Evolutionary conservation across 2,329 filamentous ascomycete species (phyloP), one percentile per base, ranked within the genome.

Genomic region (Shiraia sp.): DNA sequence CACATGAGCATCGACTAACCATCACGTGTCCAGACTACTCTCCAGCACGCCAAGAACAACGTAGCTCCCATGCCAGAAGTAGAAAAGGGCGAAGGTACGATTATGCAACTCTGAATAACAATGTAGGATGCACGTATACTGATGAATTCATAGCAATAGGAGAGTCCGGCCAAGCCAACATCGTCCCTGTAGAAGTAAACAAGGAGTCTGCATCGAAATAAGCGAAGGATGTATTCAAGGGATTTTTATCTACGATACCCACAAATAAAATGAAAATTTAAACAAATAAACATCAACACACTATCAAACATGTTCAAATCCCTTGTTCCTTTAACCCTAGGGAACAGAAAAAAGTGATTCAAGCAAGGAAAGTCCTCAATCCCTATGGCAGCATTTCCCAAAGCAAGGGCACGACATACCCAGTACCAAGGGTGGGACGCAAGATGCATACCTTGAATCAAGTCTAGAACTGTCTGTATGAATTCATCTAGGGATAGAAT

Each of bases 11-110:
- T n/a, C 1, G 14, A 12, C 17, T 9, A 14, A 32, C 33, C n/a
- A 25, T 2, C 12, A 26, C 42, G 1, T 9, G 7, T 24, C 4
- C 42, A 65, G 58, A 36, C 48, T 23, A 57, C 60, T 29, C 59
- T 71, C 40, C 54, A 70, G 48, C 66, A 68, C 56, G 53, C 66
- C 33, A 57, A 68, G 50, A 61, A 60, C 53, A 71, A 72, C 48
- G 65, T 69, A 35, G 69, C 69, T 9, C 59, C 69, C 39, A 52
- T 64, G 37, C 70, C 70, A 28, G 61, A 67, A 30, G 38, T 49
- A 23, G 69, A 72, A 51, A 69, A 71, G 45, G 70, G 70, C 43
- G 63, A 63, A 41, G 64, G 61, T 64, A 61, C 24, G 49, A 50
- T 43, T 28, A n/a, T 23, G 17, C 14, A 28, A 32, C 10, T 12